Evolutionary conservation across 2,329 filamentous ascomycete genomes (phyloP).

Genomic region (Aureobasidium sp.): DNA sequence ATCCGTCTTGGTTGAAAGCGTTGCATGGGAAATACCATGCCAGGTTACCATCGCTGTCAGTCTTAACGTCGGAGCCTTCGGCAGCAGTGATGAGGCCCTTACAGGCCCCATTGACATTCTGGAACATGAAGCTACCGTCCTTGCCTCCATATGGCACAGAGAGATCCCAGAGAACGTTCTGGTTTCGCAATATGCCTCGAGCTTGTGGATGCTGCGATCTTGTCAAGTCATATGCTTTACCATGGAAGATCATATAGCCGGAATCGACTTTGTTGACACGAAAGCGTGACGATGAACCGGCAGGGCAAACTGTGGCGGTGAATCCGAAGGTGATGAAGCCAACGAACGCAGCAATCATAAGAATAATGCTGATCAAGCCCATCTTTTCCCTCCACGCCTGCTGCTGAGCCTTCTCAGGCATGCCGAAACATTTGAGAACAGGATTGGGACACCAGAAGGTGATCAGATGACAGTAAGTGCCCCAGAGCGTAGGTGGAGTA

Average conservation of each 20-base stretch:
- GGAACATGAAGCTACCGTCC: constrained; percentile 95
- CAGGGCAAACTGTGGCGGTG: constrained; percentile 76
- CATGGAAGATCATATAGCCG: constrained; percentile 96
- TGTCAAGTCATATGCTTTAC: constrained; percentile 77
- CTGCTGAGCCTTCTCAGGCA: constrained; percentile 75
- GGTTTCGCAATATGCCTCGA: constrained; percentile 62
- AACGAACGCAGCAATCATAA: constrained; percentile 78
- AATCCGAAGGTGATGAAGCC: constrained; percentile 97
- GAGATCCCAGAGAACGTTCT: constrained; percentile 86
- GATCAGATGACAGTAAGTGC: constrained; percentile 85
- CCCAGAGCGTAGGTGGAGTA: constrained; percentile 83
- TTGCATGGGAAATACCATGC: constrained; percentile 97
- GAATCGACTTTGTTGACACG: constrained; percentile 72
- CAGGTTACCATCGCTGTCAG: constrained; percentile 63
- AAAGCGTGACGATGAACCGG: constrained; percentile 59
- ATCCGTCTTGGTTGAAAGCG: constrained; percentile 89
- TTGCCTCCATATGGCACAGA: constrained; percentile 67
- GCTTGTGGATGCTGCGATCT: constrained; percentile 72
- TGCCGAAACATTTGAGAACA: constrained; percentile 77
- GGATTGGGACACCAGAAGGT: constrained; percentile 94
- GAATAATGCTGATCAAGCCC: constrained; percentile 88
- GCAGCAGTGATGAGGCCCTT: constrained; percentile 78
- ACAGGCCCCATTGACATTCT: constrained; percentile 96
- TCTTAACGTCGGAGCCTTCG: constrained; percentile 68
- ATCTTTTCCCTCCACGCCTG: constrained; percentile 98